phyloP scores from a whole-genome alignment of 345 rosid species.

The Corchorus capsularis region DNA sequence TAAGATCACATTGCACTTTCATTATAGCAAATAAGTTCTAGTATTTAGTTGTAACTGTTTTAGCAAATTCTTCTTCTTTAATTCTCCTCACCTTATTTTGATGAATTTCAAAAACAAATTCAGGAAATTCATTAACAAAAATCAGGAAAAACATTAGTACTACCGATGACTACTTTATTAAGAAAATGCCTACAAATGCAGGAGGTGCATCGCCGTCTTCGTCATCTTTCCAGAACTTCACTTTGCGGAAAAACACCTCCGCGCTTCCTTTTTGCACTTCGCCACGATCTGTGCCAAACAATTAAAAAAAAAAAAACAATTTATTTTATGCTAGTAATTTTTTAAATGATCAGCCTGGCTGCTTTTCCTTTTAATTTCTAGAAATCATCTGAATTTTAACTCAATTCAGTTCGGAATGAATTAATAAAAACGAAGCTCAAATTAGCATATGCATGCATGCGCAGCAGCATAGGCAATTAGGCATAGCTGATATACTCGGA shows the following conservation, averaged over 20 bases:
- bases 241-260: slow-evolving; percentile 55
- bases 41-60: not conserved
- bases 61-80: not conserved
- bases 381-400: not conserved
- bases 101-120: not conserved
- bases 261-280: slow-evolving; percentile 58
- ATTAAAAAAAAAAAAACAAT: no score
- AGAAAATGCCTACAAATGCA: slow-evolving; percentile 54
- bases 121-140: not conserved
- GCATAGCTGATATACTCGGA: not conserved
- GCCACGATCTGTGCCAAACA: slow-evolving; percentile 44
- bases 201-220: slow-evolving; percentile 60
- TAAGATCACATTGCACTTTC: not conserved
- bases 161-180: not conserved
- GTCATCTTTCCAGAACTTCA: slow-evolving; percentile 63
- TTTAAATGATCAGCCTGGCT: not conserved
- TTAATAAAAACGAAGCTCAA: not conserved
- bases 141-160: not conserved
- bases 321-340: not conserved
- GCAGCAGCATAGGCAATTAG: not conserved
- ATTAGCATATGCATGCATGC: not conserved
- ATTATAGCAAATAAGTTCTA: not conserved
- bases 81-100: not conserved
- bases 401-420: not conserved
- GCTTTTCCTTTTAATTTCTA: not conserved